A percentile compares a stretch with the other conserved stretches of the same genome.
phyloP scores from a whole-genome alignment of 1,139 yeast species.

The Yamadazyma blattariae region DNA sequence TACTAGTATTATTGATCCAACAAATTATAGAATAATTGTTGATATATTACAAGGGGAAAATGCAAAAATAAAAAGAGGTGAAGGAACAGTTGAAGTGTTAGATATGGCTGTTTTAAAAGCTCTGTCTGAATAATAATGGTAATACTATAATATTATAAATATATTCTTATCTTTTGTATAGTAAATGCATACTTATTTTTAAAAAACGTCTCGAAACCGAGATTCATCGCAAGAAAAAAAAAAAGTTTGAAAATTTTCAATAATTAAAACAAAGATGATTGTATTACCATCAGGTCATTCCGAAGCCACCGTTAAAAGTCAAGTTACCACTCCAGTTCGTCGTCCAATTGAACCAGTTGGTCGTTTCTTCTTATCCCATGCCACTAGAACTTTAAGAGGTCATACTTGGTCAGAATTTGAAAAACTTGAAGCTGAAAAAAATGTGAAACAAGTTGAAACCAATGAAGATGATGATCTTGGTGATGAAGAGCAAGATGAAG shows the following conservation, averaged over 20 bases:
- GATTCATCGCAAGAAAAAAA: too few species aligned
- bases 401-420: slow-evolving; percentile 99
- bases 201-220: background rate
- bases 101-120: slow-evolving; percentile 87
- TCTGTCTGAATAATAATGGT: slow-evolving; percentile 1
- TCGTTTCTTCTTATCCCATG: slow-evolving; percentile 92
- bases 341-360: slow-evolving; percentile 98
- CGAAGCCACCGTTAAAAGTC: slow-evolving; percentile 51
- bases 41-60: slow-evolving; percentile 57
- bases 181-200: background rate
- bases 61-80: slow-evolving; percentile 48
- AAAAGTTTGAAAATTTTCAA: slow-evolving; percentile 5
- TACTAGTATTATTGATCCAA: slow-evolving; percentile 83
- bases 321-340: slow-evolving; percentile 65
- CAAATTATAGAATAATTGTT: slow-evolving; percentile 68
- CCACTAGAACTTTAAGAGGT: slow-evolving; percentile 92
- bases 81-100: slow-evolving; percentile 76
- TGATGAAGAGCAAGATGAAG: slow-evolving; percentile 75
- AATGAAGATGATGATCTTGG: slow-evolving; percentile 71
- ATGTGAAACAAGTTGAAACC: slow-evolving; percentile 72
- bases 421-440: slow-evolving; percentile 87
- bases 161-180: too few species aligned
- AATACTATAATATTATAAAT: background rate
- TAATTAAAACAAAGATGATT: slow-evolving; percentile 20
- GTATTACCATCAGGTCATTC: slow-evolving; percentile 46